These are phyloP conservation scores for Epichloe hybrida DNA, from an alignment of 2,329 filamentous ascomycete genomes.

Conservation along the genomic window DNA sequence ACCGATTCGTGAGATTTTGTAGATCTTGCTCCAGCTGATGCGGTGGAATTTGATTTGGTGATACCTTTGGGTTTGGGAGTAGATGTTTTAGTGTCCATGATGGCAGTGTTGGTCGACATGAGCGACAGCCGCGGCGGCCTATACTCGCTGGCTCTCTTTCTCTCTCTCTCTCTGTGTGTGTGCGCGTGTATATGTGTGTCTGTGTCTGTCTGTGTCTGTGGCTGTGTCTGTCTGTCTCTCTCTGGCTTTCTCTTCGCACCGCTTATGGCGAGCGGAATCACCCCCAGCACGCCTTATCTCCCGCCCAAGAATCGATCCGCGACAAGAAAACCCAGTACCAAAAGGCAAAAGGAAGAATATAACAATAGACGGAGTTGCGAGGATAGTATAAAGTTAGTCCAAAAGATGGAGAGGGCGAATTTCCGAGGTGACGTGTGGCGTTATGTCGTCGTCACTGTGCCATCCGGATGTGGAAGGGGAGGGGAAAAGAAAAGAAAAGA, in stretches of 20 bases:
- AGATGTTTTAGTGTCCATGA: slow-evolving; percentile 14
- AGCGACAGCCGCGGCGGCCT: not conserved
- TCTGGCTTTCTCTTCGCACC: not conserved
- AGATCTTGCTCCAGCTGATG: slow-evolving; percentile 13
- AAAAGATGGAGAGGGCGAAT: not conserved
- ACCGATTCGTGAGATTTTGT: slow-evolving; percentile 25
- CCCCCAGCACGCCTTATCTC: not conserved
- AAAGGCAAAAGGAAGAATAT: not conserved
- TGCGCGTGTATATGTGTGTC: too few relatives aligned
- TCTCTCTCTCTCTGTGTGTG: too few relatives aligned
- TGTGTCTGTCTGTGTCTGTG: too few relatives aligned
- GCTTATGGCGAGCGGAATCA: not conserved
- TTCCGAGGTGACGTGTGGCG: not conserved
- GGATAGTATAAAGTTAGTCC: not conserved
- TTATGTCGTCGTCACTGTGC: not conserved
- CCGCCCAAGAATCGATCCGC: not conserved
- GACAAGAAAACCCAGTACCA: not conserved
- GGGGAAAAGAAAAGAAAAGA: not conserved
- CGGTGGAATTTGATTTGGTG: slow-evolving; percentile 23
- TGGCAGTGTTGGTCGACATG: not conserved
- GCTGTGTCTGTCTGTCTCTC: too few relatives aligned
- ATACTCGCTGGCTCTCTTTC: not conserved
- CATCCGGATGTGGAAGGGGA: not conserved
- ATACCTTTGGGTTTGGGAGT: slow-evolving; percentile 13
- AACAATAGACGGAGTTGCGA: not conserved